Evolutionary conservation across 257 asterid species (phyloP).

Genomic region (Solanum chmielewskii): DNA sequence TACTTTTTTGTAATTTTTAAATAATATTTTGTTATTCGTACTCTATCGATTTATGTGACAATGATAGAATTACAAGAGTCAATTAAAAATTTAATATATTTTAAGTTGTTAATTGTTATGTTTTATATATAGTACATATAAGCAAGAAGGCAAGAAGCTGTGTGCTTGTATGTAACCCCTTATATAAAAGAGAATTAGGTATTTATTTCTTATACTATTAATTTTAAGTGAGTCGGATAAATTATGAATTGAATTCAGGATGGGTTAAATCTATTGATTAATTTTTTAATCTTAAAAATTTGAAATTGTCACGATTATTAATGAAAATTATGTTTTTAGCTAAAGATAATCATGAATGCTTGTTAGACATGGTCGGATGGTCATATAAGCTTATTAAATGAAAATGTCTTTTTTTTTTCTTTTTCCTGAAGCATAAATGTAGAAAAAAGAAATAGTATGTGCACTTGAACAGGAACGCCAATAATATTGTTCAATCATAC

Average conservation of each 20-base stretch:
- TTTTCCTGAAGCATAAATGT: background rate
- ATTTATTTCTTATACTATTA: too few species aligned
- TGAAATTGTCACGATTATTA: too few species aligned
- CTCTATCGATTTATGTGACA: too few species aligned
- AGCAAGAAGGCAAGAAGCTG: background rate
- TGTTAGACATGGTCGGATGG: background rate
- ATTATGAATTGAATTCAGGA: too few species aligned
- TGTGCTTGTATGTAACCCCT: background rate
- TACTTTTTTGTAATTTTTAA: too few species aligned
- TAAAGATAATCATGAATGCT: background rate
- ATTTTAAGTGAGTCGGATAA: background rate
- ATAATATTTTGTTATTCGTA: background rate
- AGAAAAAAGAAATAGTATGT: background rate
- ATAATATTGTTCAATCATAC: background rate
- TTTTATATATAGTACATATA: background rate
- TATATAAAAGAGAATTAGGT: background rate
- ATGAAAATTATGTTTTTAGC: too few species aligned
- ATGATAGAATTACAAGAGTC: too few species aligned
- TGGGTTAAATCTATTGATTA: too few species aligned
- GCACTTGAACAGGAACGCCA: background rate
- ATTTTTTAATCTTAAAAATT: too few species aligned
- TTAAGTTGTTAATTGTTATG: too few species aligned
- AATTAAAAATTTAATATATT: too few species aligned
- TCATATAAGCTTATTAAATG: background rate
- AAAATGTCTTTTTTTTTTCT: background rate